Evolutionary conservation across 2,329 filamentous ascomycete species (phyloP).

Genomic region (Aspergillus sojae): DNA sequence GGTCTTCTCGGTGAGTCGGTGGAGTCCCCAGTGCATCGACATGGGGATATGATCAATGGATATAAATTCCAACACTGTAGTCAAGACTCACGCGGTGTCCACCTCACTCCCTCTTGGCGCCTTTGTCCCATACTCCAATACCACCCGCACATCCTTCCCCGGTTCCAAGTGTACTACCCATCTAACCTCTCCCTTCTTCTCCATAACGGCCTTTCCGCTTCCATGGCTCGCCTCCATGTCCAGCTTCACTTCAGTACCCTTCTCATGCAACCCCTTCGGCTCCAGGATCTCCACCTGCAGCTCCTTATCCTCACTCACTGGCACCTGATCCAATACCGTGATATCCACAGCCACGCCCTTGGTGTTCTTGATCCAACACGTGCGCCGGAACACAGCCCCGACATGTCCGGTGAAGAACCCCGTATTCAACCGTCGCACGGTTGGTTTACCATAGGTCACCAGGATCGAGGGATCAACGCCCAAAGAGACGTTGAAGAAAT

Average conservation of each 20-base stretch:
- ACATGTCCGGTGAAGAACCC: constrained; percentile 37
- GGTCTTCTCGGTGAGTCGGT: too few relatives aligned
- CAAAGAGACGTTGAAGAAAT: constrained; percentile 34
- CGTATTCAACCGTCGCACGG: constrained; percentile 26
- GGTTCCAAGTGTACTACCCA: constrained; percentile 64
- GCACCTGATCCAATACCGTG: constrained; percentile 36
- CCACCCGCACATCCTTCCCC: constrained; percentile 59
- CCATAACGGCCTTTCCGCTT: constrained; percentile 55
- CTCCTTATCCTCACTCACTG: constrained; percentile 35
- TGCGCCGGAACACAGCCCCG: constrained; percentile 32
- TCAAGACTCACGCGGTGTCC: not conserved
- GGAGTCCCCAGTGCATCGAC: not conserved
- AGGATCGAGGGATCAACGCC: constrained; percentile 36
- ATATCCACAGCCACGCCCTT: constrained; percentile 31
- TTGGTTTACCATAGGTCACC: constrained; percentile 35
- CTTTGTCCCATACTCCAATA: constrained; percentile 64
- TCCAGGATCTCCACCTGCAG: constrained; percentile 32
- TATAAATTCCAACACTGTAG: not conserved
- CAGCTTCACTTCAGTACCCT: constrained; percentile 23
- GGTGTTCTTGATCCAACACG: constrained; percentile 35
- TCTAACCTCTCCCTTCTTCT: constrained; percentile 59
- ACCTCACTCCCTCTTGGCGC: constrained; percentile 47
- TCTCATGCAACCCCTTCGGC: constrained; percentile 30
- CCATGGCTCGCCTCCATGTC: constrained; percentile 54
- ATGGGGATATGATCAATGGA: too few relatives aligned